phyloP scores from a whole-genome alignment of 345 rosid genomes.

The Syzygium jambos region DNA sequence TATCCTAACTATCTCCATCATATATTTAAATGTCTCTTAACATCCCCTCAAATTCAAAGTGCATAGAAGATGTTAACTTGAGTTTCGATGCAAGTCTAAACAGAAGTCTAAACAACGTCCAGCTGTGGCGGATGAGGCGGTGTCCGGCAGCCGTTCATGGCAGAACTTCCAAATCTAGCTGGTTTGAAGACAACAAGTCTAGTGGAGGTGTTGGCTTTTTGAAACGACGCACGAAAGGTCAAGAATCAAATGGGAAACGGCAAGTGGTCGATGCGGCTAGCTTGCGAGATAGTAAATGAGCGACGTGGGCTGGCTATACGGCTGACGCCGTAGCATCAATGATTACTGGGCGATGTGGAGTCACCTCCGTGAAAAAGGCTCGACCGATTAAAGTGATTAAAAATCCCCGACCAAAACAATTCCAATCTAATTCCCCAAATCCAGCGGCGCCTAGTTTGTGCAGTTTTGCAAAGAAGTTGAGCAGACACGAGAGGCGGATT shows the following conservation, averaged over 20 bases:
- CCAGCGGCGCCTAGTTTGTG: neutral
- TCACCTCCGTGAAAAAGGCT: neutral
- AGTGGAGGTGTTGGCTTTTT: neutral
- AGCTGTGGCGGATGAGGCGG: neutral
- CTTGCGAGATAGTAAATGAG: neutral
- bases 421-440: neutral
- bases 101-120: too few species aligned
- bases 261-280: neutral
- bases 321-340: neutral
- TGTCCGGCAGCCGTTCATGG: neutral
- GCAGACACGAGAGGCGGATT: neutral
- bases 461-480: neutral
- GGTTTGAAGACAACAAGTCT: neutral
- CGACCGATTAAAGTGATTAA: neutral
- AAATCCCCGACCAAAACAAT: neutral
- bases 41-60: neutral
- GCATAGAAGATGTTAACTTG: neutral
- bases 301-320: neutral
- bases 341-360: neutral
- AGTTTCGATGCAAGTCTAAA: too few species aligned
- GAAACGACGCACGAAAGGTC: neutral
- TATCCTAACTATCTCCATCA: neutral
- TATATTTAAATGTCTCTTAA: neutral
- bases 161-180: too few species aligned
- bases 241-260: neutral